Base-by-base conservation (phyloP, 257 asterid species). In the Perilla frutescens region DNA sequence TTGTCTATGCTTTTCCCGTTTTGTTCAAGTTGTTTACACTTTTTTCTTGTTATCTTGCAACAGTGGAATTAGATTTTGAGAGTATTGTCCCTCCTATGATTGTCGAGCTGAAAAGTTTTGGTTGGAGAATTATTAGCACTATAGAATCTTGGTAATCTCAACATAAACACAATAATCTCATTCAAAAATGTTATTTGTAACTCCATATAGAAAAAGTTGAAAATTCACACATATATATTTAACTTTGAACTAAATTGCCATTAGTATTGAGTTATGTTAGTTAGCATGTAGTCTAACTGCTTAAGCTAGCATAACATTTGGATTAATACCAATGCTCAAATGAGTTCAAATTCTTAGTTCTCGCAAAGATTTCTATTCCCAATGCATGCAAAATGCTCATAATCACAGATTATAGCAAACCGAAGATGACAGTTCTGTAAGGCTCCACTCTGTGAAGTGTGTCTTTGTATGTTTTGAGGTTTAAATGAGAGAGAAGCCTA, bases 401-500 rank as follows among this genome's bases (percentile, higher is more conserved):
- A 26, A 48, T 36, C 29, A 39, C 67, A 43, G 49, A 41, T 6
- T 8, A 15, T 48, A 62, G 71, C 32, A 47, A 10, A 39, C 47
- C 34, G 10, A 20, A 43, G 49, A 49, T 68, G 55, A 45, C 50
- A 20, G 14, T 43, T n/a, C 41, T 3, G 4, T 56, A 20, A 31
- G 40, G 10, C 69, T 73, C 39, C 15, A 40, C 13, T 45, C 59
- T 50, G 61, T 71, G 49, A 54, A 67, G 31, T 68, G 74, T 66
- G 47, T 50, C 26, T 26, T 66, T 11, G 34, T 57, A 41, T 5
- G 37, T 53, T 62, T 40, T 29, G 72, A 61, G 69, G 66, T 71
- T 56, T 72, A 41, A 54, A 51, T 65, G 63, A 59, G 54, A 41
- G 72, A 37, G 68, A 44, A 62, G 60, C 54, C 6, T 72, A 37